Percentiles rank a stretch among this genome's conserved stretches.
phyloP scores from a whole-genome alignment of 768 basidiomycete genomes.

The Hebeloma cylindrosporum region DNA sequence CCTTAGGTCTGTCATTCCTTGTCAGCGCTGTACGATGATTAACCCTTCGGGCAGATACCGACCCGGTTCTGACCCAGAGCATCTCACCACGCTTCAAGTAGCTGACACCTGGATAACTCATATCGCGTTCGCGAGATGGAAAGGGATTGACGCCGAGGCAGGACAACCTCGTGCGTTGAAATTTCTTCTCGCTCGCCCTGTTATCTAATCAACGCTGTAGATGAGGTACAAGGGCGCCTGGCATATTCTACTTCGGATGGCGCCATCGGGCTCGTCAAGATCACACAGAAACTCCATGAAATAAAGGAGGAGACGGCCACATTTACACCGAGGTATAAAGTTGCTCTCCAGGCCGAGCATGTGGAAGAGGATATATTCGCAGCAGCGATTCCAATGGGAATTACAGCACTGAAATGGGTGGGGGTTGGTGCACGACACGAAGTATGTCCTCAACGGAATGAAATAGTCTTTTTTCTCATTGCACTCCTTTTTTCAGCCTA shows the following conservation, averaged over 20 bases:
- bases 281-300: conserved; percentile 45
- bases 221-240: conserved; percentile 55
- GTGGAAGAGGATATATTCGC: conserved; percentile 25
- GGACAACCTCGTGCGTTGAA: too few relatives aligned
- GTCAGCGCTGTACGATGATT: neutral
- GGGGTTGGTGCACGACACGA: too few relatives aligned
- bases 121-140: conserved; percentile 62
- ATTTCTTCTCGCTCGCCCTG: neutral
- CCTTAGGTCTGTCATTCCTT: conserved; percentile 43
- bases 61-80: conserved; percentile 24
- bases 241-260: conserved; percentile 64
- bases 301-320: conserved; percentile 23
- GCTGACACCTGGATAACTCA: conserved; percentile 64
- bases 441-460: too few relatives aligned
- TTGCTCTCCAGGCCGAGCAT: conserved; percentile 34
- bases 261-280: conserved; percentile 50
- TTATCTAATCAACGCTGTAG: neutral
- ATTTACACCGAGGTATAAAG: conserved; percentile 35
- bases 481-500: conserved; percentile 38
- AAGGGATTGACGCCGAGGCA: conserved; percentile 23
- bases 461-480: conserved; percentile 10
- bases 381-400: conserved; percentile 39
- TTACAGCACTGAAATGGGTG: conserved; percentile 62
- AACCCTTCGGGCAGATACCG: conserved; percentile 13
- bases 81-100: conserved; percentile 42